Conservation (phyloP, 768 basidiomycete species). For the Pholiota microspora region DNA sequence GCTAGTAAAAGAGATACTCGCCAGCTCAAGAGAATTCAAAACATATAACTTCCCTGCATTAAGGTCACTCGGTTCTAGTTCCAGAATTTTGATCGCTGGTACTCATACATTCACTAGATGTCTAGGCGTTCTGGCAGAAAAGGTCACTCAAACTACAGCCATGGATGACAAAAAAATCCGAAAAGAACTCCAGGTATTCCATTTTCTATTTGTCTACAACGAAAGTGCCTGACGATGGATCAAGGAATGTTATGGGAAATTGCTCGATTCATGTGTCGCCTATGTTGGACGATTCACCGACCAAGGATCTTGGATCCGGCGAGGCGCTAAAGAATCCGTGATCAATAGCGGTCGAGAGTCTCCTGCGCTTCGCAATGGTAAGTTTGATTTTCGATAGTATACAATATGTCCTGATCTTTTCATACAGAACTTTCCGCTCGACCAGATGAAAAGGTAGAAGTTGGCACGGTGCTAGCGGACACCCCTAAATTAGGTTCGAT, state of each 20-base stretch:
- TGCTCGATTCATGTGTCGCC: conserved; percentile 76
- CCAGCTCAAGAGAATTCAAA: conserved; percentile 65
- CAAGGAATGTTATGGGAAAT: conserved; percentile 81
- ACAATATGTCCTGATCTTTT: background rate
- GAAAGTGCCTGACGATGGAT: background rate
- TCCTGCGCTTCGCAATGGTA: conserved; percentile 57
- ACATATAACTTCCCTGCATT: conserved; percentile 69
- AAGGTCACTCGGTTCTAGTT: conserved; percentile 40
- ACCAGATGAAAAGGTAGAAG: conserved; percentile 60
- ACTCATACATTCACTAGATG: conserved; percentile 53
- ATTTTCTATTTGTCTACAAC: background rate
- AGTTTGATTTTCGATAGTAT: conserved; percentile 10
- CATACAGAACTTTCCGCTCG: conserved; percentile 31
- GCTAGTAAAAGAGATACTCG: conserved; percentile 76
- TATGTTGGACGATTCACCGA: conserved; percentile 75
- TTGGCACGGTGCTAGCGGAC: conserved; percentile 33
- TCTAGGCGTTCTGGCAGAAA: conserved; percentile 75
- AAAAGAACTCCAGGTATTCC: conserved; percentile 78
- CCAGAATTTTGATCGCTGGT: background rate
- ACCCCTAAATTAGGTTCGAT: conserved; percentile 31
- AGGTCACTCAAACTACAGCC: conserved; percentile 84
- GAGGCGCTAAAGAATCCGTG: conserved; percentile 61
- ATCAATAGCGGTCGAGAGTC: conserved; percentile 70
- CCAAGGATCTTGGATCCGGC: conserved; percentile 76
- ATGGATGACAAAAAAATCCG: conserved; percentile 87